These are phyloP conservation scores for Solanum megistacrolobum DNA, from an alignment of 257 asterid species.

Conservation along the genomic window DNA sequence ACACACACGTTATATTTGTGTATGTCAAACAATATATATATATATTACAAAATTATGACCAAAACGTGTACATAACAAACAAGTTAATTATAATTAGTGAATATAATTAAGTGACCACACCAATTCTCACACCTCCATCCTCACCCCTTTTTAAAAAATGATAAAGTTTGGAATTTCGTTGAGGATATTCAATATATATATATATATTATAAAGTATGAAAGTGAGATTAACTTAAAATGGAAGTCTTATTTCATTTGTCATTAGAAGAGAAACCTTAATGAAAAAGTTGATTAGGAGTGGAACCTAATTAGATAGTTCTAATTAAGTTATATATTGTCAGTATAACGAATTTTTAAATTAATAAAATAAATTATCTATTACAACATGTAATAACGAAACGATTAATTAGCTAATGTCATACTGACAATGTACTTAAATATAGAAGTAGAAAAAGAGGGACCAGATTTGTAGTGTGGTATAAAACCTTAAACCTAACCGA, in stretches of 20 bases:
- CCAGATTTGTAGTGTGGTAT: background rate
- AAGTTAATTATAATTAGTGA: background rate
- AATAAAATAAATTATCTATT: background rate
- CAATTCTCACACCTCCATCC: background rate
- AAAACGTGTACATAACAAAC: constrained; percentile 27
- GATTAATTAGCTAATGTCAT: background rate
- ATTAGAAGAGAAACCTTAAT: background rate
- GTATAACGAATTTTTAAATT: too few species aligned
- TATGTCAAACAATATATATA: constrained; percentile 14
- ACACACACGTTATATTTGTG: constrained; percentile 29
- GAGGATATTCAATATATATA: background rate
- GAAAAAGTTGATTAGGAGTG: background rate
- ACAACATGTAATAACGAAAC: background rate
- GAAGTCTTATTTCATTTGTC: background rate
- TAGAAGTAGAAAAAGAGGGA: background rate
- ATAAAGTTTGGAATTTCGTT: background rate
- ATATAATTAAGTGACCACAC: background rate
- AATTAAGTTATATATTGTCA: too few species aligned
- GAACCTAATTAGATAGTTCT: background rate
- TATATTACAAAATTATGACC: constrained; percentile 16
- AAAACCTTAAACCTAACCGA: background rate
- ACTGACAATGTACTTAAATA: background rate
- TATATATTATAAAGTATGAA: background rate
- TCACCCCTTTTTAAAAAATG: background rate
- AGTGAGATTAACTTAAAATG: background rate